These are phyloP conservation scores for Debaryomyces sp. DNA, from an alignment of 1,139 yeast genomes.

Conservation along the genomic window DNA sequence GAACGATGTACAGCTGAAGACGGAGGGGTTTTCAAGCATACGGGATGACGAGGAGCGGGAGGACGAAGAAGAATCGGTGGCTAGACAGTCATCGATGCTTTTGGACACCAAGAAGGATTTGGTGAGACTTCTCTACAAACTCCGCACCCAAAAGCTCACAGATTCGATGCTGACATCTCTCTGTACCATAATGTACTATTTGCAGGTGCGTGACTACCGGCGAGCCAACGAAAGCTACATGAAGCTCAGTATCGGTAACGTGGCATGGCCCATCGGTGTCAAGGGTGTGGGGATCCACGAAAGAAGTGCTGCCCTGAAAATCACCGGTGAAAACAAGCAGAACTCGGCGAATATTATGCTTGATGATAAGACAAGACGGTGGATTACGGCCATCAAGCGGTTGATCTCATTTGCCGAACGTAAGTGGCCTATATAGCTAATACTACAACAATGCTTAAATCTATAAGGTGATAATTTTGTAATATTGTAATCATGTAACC, in stretches of 20 bases:
- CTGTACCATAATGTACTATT: conserved; percentile 58
- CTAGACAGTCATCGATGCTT: conserved; percentile 22
- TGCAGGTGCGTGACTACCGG: conserved; percentile 56
- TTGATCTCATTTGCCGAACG: conserved; percentile 51
- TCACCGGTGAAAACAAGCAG: conserved; percentile 42
- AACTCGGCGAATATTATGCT: conserved; percentile 74
- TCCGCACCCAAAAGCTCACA: conserved; percentile 52
- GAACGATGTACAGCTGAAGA: conserved; percentile 3
- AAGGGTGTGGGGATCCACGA: conserved; percentile 80
- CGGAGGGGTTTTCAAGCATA: background rate
- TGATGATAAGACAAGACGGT: conserved; percentile 71
- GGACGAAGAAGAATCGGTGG: conserved; percentile 7
- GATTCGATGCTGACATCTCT: conserved; percentile 54
- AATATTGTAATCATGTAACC: background rate
- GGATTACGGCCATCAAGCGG: conserved; percentile 78
- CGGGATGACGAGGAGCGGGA: background rate
- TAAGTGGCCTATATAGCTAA: conserved; percentile 2
- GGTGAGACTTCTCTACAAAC: conserved; percentile 59
- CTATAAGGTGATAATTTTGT: background rate
- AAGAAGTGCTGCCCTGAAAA: conserved; percentile 53
- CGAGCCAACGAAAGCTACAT: conserved; percentile 72
- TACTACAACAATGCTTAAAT: background rate
- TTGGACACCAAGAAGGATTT: conserved; percentile 63
- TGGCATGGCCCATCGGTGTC: conserved; percentile 94
- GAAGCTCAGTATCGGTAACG: conserved; percentile 81